Base-by-base conservation (phyloP, 2,329 filamentous ascomycete species). In the Blumeriella jaapii region DNA sequence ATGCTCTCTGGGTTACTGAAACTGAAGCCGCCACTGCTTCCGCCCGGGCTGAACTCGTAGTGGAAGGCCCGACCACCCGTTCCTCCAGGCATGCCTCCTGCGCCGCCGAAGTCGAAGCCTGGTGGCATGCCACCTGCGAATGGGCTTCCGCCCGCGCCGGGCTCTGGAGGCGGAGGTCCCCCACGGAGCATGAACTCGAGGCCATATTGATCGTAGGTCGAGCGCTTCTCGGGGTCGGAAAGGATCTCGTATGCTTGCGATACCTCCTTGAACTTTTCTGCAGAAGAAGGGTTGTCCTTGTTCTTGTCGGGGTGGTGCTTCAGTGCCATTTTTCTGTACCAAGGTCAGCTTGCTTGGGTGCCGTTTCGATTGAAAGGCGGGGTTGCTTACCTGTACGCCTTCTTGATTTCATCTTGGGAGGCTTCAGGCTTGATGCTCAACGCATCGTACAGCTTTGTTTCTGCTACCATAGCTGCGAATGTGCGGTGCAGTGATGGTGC, bases 291-390 rank as follows among this genome's bases (percentile, higher is more conserved):
- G 51, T 89, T 86, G 62, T 93, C 79, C 61, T 87, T 87, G 69
- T 96, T 98, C 70, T 96, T 98, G 68, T 98, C 91, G 5, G 91
- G 91, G 56, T 98, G 91, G 63, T 77, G 87, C 64, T 87, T 93
- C 57, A 96, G 63, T 36, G 89, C 89, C 37, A 78, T 72, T 69
- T 94, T 94, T 45, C 82, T 85, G 58, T 44, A 7, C 9, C 11
- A 23, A 19, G 33, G 29, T 50, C 42, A 51, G 46, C 24, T 31
- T 18, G 6, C n/a, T 20, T 9, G 31, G n/a, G 12, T 22, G 23
- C 23, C 11, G 10, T 18, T 26, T 10, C 11, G 13, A 26, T 29
- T 29, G 29, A 17, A 15, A 16, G 9, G 27, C 31, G 18, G 25
- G 23, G 25, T 28, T 34, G 52, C 72, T 61, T 77, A 83, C 78